Evolutionary conservation across 768 basidiomycete species (phyloP), one percentile per base, ranked within the genome.

Genomic region (Pleurotus cornucopiae): DNA sequence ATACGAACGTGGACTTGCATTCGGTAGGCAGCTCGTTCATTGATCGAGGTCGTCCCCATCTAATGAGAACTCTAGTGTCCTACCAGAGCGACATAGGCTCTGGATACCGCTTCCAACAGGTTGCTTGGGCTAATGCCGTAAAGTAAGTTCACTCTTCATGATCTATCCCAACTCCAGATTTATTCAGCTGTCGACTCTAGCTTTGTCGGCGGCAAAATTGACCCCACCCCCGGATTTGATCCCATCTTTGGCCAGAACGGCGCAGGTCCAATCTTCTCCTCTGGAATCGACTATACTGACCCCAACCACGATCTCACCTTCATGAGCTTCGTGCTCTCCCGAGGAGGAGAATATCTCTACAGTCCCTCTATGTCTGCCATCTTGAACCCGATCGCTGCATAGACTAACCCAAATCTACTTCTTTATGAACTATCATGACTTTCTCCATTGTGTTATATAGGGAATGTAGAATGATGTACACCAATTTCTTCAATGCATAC

Each of bases 71-170:
- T 40, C 38, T 14, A 53, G 51, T 53, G 16, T 40, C 38, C 13
- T 53, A 53, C 11, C 51, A 53, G 39, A 53, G 51, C 23, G 39
- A 53, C 23, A 53, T 53, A 12, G 23, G 51, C 39, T 39, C 21
- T 9, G 51, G 51, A 12, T 53, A 40, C 37, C 51, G 51, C 18
- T 53, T 53, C 51, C 51, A 53, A 25, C 51, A 53, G n/a, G 39
- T 53, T 5, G 21, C 14, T 12, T 53, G 51, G 51, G 51, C 51
- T 11, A 53, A 53, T 23, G 51, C 43, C 21, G 16, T 41, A 5
- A 41, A 41, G 51, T 53, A 41, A 11, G 51, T 9, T 49, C 2
- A 16, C 6, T 5, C n/a, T 16, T 21, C 12, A 21, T 13, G 7
- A 16, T 9, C 30, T 34, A 44, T 21, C 41, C 14, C 41, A 44